phyloP scores from a whole-genome alignment of 805 yeast species.

The Nakazawaea pomicola region DNA sequence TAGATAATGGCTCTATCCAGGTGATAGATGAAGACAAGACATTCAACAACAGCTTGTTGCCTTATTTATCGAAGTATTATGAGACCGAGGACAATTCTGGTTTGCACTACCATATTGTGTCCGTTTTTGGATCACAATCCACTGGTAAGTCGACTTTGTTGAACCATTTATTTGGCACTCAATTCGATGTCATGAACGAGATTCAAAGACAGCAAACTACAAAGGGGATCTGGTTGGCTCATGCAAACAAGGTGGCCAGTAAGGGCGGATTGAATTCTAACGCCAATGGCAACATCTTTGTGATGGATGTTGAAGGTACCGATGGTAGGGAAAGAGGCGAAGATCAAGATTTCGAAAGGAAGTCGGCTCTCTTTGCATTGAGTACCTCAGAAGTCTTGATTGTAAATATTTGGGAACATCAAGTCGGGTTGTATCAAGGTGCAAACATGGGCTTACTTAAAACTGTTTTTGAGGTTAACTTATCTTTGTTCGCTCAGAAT shows the following conservation, averaged over 20 bases:
- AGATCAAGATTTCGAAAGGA: constrained; percentile 96
- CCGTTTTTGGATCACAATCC: constrained; percentile 96
- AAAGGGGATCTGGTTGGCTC: constrained; percentile 76
- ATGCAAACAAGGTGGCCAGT: constrained; percentile 38
- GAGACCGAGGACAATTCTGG: constrained; percentile 40
- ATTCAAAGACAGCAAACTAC: constrained; percentile 83
- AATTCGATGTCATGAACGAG: constrained; percentile 93
- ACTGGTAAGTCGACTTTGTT: constrained; percentile 94
- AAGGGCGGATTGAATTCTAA: constrained; percentile 13
- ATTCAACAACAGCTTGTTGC: constrained; percentile 35
- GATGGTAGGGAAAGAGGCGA: constrained; percentile 98
- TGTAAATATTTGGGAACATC: constrained; percentile 95
- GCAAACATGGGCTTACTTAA: constrained; percentile 94
- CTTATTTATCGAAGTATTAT: constrained; percentile 26
- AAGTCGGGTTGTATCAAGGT: constrained; percentile 94
- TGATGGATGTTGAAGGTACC: constrained; percentile 98
- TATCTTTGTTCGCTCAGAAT: constrained; percentile 72
- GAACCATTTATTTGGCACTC: constrained; percentile 79
- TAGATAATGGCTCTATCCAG: constrained; percentile 39
- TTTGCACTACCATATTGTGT: constrained; percentile 77
- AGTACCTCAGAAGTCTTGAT: constrained; percentile 88
- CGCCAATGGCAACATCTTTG: constrained; percentile 43
- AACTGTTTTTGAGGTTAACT: constrained; percentile 94
- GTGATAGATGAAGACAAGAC: constrained; percentile 56
- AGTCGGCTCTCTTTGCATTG: constrained; percentile 91